Evolutionary conservation across 805 yeast species (phyloP), one percentile per base, ranked within the genome.

Genomic region (Nakazawaea holstii): DNA sequence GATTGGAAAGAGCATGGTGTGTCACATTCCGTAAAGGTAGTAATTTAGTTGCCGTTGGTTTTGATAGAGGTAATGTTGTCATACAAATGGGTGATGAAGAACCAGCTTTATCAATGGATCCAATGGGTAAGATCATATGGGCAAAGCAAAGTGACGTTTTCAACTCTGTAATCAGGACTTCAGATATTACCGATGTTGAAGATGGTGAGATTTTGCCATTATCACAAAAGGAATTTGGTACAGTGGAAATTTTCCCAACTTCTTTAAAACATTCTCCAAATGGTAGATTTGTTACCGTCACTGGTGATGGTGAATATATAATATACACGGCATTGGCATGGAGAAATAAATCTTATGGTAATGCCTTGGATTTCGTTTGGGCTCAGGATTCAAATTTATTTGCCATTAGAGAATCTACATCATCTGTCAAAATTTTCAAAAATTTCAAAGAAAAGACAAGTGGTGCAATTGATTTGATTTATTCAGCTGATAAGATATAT

Each of bases 1-100:
- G 96, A 43, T 77, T 92, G 64, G 98, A 94, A 67, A 83, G 99
- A 60, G 94, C 94, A 45, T 94, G 99, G 99, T 91, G 98, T 74
- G 80, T 87, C 45, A 79, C 91, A 33, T 70, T 86, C 40, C 82
- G 82, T 58, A 82, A 82, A 54, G 80, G 80, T 53, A 79, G 88
- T 42, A 89, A 88, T 62, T 72, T 87, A 51, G 74, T 92, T 52
- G 94, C 97, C 11, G 79, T 91, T 51, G 99, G 99, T 56, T 91
- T 88, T 58, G 99, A 94, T 65, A 87, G 91, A 14, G 99, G 99
- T 29, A 83, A 84, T 55, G 84, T 89, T n/a, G 86, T 90, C 31
- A 67, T 92, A 52, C 86, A 90, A 53, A 68, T 94, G 50, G 99
- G 99, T 60, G 88, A 85, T 59, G 98, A 94, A 64, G 95, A 86